These are phyloP conservation scores for Blastobotrys illinoisensis DNA, from an alignment of 1,139 yeast species.

Conservation along the genomic window DNA sequence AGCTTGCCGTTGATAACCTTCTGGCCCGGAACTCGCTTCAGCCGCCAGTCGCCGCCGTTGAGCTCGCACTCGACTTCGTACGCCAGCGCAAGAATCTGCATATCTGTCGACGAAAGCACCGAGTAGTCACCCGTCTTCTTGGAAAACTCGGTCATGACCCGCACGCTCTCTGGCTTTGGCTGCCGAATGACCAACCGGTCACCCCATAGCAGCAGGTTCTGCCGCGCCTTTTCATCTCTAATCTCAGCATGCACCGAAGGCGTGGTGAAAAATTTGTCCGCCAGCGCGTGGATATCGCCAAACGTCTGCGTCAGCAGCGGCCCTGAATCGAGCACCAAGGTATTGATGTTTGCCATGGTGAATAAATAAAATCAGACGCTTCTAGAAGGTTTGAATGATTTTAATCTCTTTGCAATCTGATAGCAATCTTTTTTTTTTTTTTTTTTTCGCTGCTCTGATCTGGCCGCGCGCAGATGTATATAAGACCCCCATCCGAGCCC, in stretches of 20 bases:
- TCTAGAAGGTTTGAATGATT: neutral
- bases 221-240: conserved; percentile 77
- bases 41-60: conserved; percentile 60
- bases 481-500: neutral
- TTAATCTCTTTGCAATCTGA: neutral
- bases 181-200: conserved; percentile 52
- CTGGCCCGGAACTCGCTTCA: conserved; percentile 69
- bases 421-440: neutral
- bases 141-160: conserved; percentile 68
- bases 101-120: conserved; percentile 84
- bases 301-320: conserved; percentile 86
- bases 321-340: conserved; percentile 85
- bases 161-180: conserved; percentile 61
- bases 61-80: conserved; percentile 77
- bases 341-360: conserved; percentile 11
- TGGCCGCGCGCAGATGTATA: neutral
- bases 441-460: neutral
- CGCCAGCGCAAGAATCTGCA: conserved; percentile 85
- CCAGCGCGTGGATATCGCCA: conserved; percentile 65
- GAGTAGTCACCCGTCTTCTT: conserved; percentile 85
- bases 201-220: conserved; percentile 73
- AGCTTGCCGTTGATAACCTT: conserved; percentile 11
- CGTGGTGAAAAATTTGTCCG: conserved; percentile 70
- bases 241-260: conserved; percentile 88
- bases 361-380: neutral